Conservation (phyloP, 169 alveolate genomes). For the Plasmodium berghei region DNA sequence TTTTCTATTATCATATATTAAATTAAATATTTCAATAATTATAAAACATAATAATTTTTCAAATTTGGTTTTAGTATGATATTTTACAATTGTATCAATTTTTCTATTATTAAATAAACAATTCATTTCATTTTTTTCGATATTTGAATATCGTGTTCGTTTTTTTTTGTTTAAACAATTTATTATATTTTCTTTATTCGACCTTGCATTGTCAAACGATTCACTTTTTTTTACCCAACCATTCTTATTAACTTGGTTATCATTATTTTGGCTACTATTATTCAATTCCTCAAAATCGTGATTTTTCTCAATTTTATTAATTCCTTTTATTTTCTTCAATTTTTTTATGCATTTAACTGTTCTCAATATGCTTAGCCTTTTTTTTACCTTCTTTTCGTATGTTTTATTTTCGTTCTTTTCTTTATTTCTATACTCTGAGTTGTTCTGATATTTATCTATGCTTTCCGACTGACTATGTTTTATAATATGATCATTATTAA, state of each 20-base stretch:
- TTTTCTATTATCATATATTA: conserved; percentile 53
- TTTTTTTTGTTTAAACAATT: neutral
- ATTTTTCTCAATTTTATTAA: neutral
- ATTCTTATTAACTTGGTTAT: neutral
- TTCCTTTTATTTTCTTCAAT: neutral
- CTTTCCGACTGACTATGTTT: conserved; percentile 54
- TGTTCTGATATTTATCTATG: neutral
- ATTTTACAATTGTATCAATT: conserved; percentile 39
- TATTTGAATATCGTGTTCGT: neutral
- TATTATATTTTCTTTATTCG: neutral
- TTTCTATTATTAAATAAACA: conserved; percentile 32
- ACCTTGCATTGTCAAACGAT: too few species aligned
- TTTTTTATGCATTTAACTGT: conserved; percentile 32
- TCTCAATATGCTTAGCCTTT: conserved; percentile 44
- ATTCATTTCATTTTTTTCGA: neutral
- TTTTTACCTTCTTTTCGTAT: conserved; percentile 36
- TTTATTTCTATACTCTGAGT: neutral
- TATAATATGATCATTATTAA: neutral
- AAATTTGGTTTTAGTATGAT: conserved; percentile 53
- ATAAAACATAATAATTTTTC: conserved; percentile 54
- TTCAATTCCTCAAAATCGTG: neutral
- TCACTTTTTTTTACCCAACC: neutral
- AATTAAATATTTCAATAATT: conserved; percentile 64
- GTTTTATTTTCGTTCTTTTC: conserved; percentile 13
- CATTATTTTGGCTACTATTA: neutral